phyloP scores from a whole-genome alignment of 2,329 filamentous ascomycete genomes.

The Geosmithia morbida region DNA sequence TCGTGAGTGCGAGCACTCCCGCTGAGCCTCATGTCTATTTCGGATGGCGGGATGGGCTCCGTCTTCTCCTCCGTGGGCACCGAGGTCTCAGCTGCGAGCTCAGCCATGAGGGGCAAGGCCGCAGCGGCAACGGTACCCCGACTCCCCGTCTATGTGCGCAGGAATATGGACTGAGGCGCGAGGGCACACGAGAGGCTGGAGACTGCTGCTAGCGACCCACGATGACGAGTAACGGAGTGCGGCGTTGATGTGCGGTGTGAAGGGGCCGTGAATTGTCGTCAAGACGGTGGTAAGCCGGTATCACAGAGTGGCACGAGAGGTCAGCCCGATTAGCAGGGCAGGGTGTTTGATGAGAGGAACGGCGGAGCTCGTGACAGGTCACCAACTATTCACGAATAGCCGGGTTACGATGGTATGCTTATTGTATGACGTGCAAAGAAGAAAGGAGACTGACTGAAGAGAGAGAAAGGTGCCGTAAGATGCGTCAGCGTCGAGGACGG shows the following conservation, averaged over 20 bases:
- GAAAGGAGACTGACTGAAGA: not conserved
- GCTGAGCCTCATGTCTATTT: slow-evolving; percentile 35
- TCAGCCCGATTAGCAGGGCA: not conserved
- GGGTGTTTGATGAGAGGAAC: not conserved
- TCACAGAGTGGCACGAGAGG: not conserved
- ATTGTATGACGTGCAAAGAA: not conserved
- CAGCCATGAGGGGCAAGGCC: slow-evolving; percentile 24
- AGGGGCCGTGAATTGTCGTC: not conserved
- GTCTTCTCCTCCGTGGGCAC: slow-evolving; percentile 35
- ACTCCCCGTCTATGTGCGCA: not conserved
- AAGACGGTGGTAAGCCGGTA: not conserved
- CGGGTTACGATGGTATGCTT: not conserved
- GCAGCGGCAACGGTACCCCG: not conserved
- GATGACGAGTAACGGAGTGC: not conserved
- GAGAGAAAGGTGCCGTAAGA: not conserved
- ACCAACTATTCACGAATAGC: not conserved
- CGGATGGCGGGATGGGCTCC: slow-evolving; percentile 41
- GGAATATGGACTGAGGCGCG: not conserved
- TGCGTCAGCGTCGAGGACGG: not conserved
- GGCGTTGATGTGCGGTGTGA: not conserved
- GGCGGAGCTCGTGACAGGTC: not conserved
- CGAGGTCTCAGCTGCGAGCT: slow-evolving; percentile 23
- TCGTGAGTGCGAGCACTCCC: slow-evolving; percentile 15
- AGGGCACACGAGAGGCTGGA: not conserved
- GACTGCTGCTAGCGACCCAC: not conserved